Conservation (phyloP, 2,329 filamentous ascomycete species). For the Aspergillus pseudoglaucus region DNA sequence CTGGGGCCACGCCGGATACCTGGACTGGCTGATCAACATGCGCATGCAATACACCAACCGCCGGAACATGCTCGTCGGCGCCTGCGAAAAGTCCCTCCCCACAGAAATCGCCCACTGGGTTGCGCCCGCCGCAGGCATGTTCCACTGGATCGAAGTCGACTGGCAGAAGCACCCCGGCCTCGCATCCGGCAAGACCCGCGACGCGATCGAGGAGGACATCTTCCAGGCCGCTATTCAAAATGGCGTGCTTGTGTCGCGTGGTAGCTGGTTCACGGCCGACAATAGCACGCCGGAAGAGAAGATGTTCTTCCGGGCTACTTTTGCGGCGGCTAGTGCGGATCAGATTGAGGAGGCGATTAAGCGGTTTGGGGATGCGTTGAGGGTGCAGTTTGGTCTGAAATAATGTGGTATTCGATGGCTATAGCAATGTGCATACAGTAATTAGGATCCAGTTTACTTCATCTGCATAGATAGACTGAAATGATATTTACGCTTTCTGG, state of each 20-base stretch:
- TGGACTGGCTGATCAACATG: constrained; percentile 82
- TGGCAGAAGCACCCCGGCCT: constrained; percentile 40
- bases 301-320: constrained; percentile 86
- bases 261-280: constrained; percentile 87
- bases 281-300: constrained; percentile 51
- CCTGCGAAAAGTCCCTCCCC: constrained; percentile 74
- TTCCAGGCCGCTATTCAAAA: constrained; percentile 70
- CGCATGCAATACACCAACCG: constrained; percentile 73
- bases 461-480: neutral
- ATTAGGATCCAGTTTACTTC: neutral
- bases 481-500: too few relatives aligned
- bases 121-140: constrained; percentile 85
- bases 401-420: neutral
- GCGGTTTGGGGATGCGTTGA: constrained; percentile 69
- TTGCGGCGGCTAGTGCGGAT: constrained; percentile 67
- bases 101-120: constrained; percentile 69
- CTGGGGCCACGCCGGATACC: constrained; percentile 87
- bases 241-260: constrained; percentile 73
- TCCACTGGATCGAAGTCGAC: constrained; percentile 52
- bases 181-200: constrained; percentile 30
- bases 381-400: constrained; percentile 50
- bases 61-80: constrained; percentile 67
- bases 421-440: neutral
- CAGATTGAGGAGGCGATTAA: constrained; percentile 66
- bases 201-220: constrained; percentile 71